Base-by-base conservation (phyloP, 2,329 filamentous ascomycete genomes). In the Aspergillus fumigatus region DNA sequence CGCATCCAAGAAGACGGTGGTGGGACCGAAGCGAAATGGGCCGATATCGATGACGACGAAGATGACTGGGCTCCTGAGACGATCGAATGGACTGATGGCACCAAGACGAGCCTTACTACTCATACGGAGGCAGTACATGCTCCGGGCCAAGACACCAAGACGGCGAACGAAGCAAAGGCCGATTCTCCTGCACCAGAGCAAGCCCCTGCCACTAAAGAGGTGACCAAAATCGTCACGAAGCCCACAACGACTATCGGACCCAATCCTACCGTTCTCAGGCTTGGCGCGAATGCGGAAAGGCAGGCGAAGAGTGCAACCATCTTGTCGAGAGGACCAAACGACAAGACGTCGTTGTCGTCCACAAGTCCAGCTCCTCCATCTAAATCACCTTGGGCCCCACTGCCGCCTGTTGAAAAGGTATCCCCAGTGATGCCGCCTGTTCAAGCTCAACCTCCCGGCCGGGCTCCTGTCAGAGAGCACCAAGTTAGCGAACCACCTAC, bases 331-430 rank as follows among this genome's bases (percentile, higher is more conserved):
- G 79, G 79, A n/a, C 71, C 77, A 14, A 76, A 75, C 29, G 82
- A 84, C 19, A 85, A 82, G 65, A 75, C 78, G 11, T 79, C 78
- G 0, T 68, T 83, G 25, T 77, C 72, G 23, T 74, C 74, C 26
- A 76, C 75, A 54, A 74, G 70, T 51, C 69, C 73, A 26, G 75
- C 75, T 27, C 83, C 86, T 1, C 88, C 91, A 0, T 83, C 87
- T 26, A 97, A 96, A 70, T 97, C 92, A 3, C 93, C 93, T 3
- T 97, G 93, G 93, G 93, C 93, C 25, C 71, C 88, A 35, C 76
- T 97, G 27, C 93, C 93, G 14, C 90, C 91, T 0, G 84, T 97
- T 6, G 91, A 96, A 10, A 93, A 88, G 70, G 83, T 88, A 0
- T 85, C 91, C 1, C 92, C 82, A 6, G 80, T 87, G 58, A 89